phyloP scores from a whole-genome alignment of 805 yeast genomes.

The Hanseniaspora meyeri region DNA sequence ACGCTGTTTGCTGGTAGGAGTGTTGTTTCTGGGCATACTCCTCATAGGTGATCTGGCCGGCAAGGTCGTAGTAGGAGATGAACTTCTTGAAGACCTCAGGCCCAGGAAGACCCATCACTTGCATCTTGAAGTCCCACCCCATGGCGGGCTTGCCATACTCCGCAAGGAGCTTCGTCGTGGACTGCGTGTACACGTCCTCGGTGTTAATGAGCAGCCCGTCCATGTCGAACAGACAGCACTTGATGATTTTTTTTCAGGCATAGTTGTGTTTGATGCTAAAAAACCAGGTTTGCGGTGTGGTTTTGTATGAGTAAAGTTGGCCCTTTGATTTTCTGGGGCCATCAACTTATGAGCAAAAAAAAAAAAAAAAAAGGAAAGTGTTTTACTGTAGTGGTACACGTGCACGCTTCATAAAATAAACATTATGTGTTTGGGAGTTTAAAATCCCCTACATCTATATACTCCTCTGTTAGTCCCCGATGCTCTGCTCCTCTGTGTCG shows the following conservation, averaged over 20 bases:
- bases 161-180: constrained; percentile 53
- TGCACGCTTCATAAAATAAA: too few relatives aligned
- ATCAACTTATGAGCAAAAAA: too few relatives aligned
- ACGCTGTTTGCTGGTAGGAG: constrained; percentile 38
- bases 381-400: too few relatives aligned
- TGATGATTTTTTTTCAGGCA: constrained; percentile 14
- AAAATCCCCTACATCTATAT: too few relatives aligned
- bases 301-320: too few relatives aligned
- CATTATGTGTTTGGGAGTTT: too few relatives aligned
- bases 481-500: constrained; percentile 7
- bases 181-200: constrained; percentile 80
- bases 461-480: not conserved
- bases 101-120: constrained; percentile 87
- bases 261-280: too few relatives aligned
- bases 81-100: constrained; percentile 53
- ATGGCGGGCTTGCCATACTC: constrained; percentile 64
- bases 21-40: constrained; percentile 45
- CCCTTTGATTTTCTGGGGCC: too few relatives aligned
- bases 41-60: constrained; percentile 42
- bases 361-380: too few relatives aligned
- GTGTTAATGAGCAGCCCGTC: constrained; percentile 89
- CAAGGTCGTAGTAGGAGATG: constrained; percentile 55
- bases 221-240: constrained; percentile 52
- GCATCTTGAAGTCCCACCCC: constrained; percentile 81
- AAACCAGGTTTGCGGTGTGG: too few relatives aligned